Base-by-base conservation (phyloP, 768 basidiomycete genomes). In the Pisolithus marmoratus region DNA sequence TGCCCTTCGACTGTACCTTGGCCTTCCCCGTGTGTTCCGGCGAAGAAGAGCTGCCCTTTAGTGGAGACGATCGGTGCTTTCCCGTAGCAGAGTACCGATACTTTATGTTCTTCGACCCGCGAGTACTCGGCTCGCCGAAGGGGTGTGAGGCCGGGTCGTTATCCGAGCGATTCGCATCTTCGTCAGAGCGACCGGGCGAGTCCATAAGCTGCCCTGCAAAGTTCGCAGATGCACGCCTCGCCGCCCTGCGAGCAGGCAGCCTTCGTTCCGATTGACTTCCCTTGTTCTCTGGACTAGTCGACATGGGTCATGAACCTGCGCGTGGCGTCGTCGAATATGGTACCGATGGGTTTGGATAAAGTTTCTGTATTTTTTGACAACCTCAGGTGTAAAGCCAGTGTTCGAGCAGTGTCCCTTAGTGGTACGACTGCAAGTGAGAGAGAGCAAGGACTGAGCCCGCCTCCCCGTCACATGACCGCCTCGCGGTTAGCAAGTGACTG, bases 161-260 rank as follows among this genome's bases (percentile, higher is more conserved):
- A 11, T 53, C 52, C 40, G 53, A 49, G 24, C 36, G 51, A 22
- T 23, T 19, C 9, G 44, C 43, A 17, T 60, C 67, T 26, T 37
- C 53, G 20, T 69, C 67, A 20, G 67, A 58, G 42, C 54, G 55
- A 47, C 50, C 51, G 37, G 63, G 50, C 19, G 63, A 60, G 60
- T 65, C 56, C 17, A 57, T 59, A 34, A 67, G 63, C 40, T 74
- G 72, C 9, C 58, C 63, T 42, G 64, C 58, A 53, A 76, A 62
- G 49, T 55, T 62, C 4, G 60, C 65, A 2, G 58, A 50, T 42
- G 74, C 74, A 20, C 57, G 62, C 45, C 60, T 48, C 0, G 72
- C 72, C 3, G 73, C 70, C 23, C 61, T 64, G 8, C 73, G 72
- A 27, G 57, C 49, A 7, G 70, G 67, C 8, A 62, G 34, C 15